phyloP scores from a whole-genome alignment of 441 rosid species.

The Gossypium lobatum region DNA sequence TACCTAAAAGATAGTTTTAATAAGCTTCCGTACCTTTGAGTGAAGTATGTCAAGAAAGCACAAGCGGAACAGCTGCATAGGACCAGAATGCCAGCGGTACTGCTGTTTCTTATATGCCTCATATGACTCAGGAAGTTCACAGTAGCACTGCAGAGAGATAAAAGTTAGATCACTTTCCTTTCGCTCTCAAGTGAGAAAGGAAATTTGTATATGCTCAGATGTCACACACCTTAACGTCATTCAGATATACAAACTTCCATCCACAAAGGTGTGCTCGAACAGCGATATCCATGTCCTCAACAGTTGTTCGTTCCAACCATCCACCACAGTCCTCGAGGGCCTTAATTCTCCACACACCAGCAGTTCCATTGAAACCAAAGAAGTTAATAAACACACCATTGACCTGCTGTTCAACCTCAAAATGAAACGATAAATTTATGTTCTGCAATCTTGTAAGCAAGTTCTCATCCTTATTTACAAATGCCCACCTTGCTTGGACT shows the following conservation, averaged over 20 bases:
- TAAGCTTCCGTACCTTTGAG: constrained; percentile 52
- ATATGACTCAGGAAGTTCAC: constrained; percentile 97
- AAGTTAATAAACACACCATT: constrained; percentile 79
- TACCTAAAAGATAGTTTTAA: constrained; percentile 51
- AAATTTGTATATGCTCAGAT: background rate
- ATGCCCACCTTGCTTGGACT: constrained; percentile 89
- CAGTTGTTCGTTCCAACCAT: constrained; percentile 90
- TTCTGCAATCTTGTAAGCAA: constrained; percentile 86
- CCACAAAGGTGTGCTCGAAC: constrained; percentile 93
- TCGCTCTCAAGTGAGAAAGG: background rate
- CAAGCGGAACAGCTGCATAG: constrained; percentile 86
- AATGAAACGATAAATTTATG: constrained; percentile 83
- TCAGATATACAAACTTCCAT: constrained; percentile 81
- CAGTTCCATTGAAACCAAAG: constrained; percentile 93
- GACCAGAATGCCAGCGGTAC: constrained; percentile 98
- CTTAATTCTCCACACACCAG: constrained; percentile 90
- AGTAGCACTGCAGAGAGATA: constrained; percentile 58
- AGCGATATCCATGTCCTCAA: constrained; percentile 88
- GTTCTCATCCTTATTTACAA: constrained; percentile 92
- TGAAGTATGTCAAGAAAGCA: constrained; percentile 76
- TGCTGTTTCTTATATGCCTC: constrained; percentile 96
- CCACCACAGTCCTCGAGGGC: constrained; percentile 94
- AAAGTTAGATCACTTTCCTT: constrained; percentile 5
- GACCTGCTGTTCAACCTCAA: constrained; percentile 93
- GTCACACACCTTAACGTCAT: constrained; percentile 68